phyloP scores from a whole-genome alignment of 768 basidiomycete genomes.

The Cystofilobasidium ferigula region DNA sequence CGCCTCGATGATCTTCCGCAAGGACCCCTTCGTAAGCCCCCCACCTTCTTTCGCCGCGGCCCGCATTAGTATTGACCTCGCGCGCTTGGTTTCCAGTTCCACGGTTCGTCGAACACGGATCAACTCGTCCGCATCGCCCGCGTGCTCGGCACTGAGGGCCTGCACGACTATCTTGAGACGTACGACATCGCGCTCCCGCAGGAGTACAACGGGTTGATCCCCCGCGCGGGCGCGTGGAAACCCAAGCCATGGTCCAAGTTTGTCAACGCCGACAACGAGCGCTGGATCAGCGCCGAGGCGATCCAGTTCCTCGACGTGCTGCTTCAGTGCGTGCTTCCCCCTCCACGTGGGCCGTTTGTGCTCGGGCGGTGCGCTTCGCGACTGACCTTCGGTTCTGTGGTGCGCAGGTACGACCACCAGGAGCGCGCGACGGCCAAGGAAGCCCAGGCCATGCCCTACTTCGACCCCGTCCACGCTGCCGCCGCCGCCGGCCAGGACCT shows the following conservation, averaged over 20 bases:
- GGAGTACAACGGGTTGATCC: constrained; percentile 55
- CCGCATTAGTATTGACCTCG: neutral
- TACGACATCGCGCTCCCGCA: constrained; percentile 90
- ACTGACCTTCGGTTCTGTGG: neutral
- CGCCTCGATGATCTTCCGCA: constrained; percentile 98
- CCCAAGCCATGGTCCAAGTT: constrained; percentile 92
- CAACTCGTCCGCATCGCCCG: constrained; percentile 96
- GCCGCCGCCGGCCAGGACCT: neutral
- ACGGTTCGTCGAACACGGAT: constrained; percentile 97
- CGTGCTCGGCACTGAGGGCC: constrained; percentile 89
- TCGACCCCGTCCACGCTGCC: constrained; percentile 39
- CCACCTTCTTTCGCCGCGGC: neutral
- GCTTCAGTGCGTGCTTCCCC: neutral
- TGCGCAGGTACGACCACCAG: constrained; percentile 70
- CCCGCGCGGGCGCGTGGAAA: constrained; percentile 45
- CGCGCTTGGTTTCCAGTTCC: constrained; percentile 46
- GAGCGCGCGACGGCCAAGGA: constrained; percentile 89
- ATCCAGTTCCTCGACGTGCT: constrained; percentile 93
- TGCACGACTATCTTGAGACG: constrained; percentile 46
- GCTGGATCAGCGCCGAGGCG: constrained; percentile 91
- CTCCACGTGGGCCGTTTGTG: neutral
- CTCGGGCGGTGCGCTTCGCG: neutral
- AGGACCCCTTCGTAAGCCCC: constrained; percentile 53
- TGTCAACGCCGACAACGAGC: constrained; percentile 64
- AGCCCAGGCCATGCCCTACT: constrained; percentile 82